Conservation (phyloP, 257 asterid species). For the Penstemon newberryi region DNA sequence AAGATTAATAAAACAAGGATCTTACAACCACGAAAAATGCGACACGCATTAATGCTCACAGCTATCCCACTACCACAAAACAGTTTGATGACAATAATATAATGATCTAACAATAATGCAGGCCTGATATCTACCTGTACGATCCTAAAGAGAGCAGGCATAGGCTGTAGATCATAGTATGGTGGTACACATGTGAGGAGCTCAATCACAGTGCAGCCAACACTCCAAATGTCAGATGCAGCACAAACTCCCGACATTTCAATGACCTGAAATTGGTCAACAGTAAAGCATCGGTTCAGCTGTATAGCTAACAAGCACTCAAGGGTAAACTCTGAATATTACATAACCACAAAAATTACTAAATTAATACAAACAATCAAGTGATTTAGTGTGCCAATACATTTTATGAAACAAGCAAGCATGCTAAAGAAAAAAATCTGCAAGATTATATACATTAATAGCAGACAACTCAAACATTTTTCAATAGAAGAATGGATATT, state of each 20-base stretch:
- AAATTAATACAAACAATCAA: neutral
- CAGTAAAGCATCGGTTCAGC: slow-evolving; percentile 18
- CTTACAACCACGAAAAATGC: slow-evolving; percentile 13
- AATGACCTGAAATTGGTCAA: slow-evolving; percentile 66
- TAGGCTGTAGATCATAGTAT: slow-evolving; percentile 95
- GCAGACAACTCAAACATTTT: neutral
- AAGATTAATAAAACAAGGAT: neutral
- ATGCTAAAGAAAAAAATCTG: neutral
- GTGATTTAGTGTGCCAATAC: slow-evolving; percentile 1
- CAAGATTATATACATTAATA: neutral
- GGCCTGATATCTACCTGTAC: slow-evolving; percentile 70
- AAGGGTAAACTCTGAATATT: neutral
- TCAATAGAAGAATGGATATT: slow-evolving; percentile 18
- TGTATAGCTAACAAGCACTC: slow-evolving; percentile 17
- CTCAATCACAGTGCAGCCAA: slow-evolving; percentile 98
- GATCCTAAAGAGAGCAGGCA: slow-evolving; percentile 98
- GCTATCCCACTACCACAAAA: slow-evolving; percentile 5
- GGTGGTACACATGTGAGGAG: slow-evolving; percentile 97
- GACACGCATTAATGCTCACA: slow-evolving; percentile 12
- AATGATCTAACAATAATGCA: slow-evolving; percentile 7
- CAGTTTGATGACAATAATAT: neutral
- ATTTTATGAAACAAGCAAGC: neutral
- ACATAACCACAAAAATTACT: slow-evolving; percentile 8
- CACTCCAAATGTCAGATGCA: slow-evolving; percentile 99
- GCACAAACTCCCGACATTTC: slow-evolving; percentile 99